Evolutionary conservation across 139 green algal genomes (phyloP).

Genomic region (Bryopsis sp.): DNA sequence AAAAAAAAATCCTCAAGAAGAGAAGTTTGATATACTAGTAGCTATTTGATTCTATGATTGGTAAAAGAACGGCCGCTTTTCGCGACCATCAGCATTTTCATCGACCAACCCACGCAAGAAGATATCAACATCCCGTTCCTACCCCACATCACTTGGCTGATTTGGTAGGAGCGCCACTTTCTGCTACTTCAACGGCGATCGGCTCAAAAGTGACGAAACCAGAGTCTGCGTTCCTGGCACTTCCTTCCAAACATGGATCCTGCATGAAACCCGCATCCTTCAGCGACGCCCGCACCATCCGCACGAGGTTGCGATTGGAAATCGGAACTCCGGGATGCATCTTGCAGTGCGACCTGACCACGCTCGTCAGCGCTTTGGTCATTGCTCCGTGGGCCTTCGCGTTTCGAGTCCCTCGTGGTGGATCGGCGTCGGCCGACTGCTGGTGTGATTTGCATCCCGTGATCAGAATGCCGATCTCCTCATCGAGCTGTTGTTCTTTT

Average conservation of each 20-base stretch:
- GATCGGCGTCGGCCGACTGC: constrained; percentile 53
- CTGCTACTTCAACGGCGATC: too few species aligned
- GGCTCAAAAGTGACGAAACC: constrained; percentile 47
- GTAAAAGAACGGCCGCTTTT: too few species aligned
- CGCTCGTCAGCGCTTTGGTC: constrained; percentile 43
- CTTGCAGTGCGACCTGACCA: constrained; percentile 29
- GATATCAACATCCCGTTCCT: too few species aligned
- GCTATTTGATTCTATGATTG: too few species aligned
- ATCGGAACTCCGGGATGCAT: constrained; percentile 26
- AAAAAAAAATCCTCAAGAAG: too few species aligned
- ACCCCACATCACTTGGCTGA: too few species aligned
- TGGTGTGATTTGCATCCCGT: constrained; percentile 50
- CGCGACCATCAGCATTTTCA: too few species aligned
- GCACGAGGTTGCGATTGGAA: constrained; percentile 40
- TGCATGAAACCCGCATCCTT: constrained; percentile 35
- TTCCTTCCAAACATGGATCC: constrained; percentile 61
- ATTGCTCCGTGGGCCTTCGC: constrained; percentile 56
- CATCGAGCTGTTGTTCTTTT: constrained; percentile 18
- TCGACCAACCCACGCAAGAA: too few species aligned
- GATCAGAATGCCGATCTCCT: constrained; percentile 47
- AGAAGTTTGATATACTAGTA: too few species aligned
- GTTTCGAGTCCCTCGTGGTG: constrained; percentile 35
- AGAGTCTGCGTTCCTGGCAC: constrained; percentile 31
- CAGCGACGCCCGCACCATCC: constrained; percentile 34
- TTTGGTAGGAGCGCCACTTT: too few species aligned